Percentiles rank a stretch among this genome's conserved stretches.
These are phyloP conservation scores for Claviceps sp. DNA, from an alignment of 2,329 filamentous ascomycete species.

Conservation along the genomic window DNA sequence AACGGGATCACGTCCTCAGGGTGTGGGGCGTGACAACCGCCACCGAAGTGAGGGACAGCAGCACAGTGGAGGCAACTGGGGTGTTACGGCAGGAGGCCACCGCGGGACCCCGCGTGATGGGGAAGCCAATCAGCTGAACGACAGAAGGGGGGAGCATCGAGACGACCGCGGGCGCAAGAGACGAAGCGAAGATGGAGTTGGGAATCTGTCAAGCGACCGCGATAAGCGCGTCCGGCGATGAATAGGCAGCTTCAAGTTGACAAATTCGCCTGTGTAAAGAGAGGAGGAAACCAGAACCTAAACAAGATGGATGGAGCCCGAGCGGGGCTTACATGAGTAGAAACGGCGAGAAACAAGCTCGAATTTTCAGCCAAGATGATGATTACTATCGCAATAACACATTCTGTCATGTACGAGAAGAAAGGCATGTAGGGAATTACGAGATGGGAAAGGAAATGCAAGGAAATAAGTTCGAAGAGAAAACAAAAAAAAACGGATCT, in stretches of 20 bases:
- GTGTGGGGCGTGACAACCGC: constrained; percentile 19
- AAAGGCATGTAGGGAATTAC: neutral
- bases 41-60: constrained; percentile 15
- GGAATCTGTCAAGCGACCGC: constrained; percentile 26
- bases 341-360: neutral
- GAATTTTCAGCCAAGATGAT: neutral
- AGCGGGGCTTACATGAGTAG: neutral
- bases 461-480: neutral
- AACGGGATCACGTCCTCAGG: constrained; percentile 16
- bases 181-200: constrained; percentile 35
- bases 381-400: neutral
- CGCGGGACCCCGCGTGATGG: constrained; percentile 19
- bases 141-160: constrained; percentile 20
- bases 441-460: neutral
- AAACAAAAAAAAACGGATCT: neutral
- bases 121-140: constrained; percentile 17
- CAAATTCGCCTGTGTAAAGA: neutral
- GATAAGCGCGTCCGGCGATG: constrained; percentile 42
- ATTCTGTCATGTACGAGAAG: constrained; percentile 1
- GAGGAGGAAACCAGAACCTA: neutral
- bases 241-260: constrained; percentile 8
- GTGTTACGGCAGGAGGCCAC: constrained; percentile 11
- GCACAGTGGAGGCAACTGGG: constrained; percentile 10
- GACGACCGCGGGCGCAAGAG: constrained; percentile 25
- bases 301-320: neutral